A percentile compares a stretch with the other conserved stretches of the same genome.
Evolutionary conservation across 1,284 basidiomycete species (phyloP).

Genomic region (Ustilago loliicola): DNA sequence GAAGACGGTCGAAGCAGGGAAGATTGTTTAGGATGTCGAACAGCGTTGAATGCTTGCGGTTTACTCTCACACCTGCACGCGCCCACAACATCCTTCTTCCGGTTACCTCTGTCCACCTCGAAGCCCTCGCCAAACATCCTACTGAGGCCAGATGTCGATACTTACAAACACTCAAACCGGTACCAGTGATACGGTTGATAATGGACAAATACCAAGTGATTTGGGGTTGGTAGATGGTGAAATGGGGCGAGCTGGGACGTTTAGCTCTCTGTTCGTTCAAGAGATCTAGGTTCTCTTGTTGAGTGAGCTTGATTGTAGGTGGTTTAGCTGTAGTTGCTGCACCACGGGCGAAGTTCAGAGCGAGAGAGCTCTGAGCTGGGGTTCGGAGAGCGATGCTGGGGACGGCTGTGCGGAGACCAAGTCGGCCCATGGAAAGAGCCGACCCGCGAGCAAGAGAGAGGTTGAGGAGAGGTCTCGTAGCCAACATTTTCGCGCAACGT

Average conservation of each 20-base stretch:
- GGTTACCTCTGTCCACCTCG: no score
- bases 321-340: constrained; percentile 6
- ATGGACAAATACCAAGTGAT: constrained; percentile 88
- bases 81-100: no score
- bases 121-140: no score
- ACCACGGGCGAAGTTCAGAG: background rate
- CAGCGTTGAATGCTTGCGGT: no score
- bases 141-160: constrained; percentile 10
- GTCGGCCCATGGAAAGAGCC: constrained; percentile 8
- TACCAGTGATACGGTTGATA: constrained; percentile 86
- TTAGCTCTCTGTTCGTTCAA: constrained; percentile 87
- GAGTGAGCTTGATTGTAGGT: constrained; percentile 69
- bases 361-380: no score
- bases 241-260: constrained; percentile 90
- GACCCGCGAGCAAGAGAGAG: constrained; percentile 15
- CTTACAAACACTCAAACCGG: constrained; percentile 74
- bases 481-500: constrained; percentile 39
- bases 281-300: constrained; percentile 76
- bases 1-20: no score
- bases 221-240: constrained; percentile 96
- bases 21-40: no score
- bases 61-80: no score
- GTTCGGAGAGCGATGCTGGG: constrained; percentile 2
- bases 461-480: constrained; percentile 30
- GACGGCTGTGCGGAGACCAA: constrained; percentile 27